Base-by-base conservation (phyloP, 495 filamentous ascomycete species). In the Penicillium coprophilum region DNA sequence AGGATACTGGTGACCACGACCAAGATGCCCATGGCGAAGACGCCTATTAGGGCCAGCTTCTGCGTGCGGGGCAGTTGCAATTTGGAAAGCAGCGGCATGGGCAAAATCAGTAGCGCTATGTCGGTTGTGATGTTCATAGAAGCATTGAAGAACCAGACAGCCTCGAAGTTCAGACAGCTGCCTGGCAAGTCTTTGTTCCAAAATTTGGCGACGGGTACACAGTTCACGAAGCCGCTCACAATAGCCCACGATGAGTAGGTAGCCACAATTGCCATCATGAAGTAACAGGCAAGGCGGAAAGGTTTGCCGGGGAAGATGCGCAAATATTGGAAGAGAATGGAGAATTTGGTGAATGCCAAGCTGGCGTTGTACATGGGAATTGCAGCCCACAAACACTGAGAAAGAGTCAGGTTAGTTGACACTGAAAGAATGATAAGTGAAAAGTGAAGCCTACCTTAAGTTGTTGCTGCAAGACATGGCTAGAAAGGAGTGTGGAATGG, bases 1-100 rank as follows among this genome's bases (percentile, higher is more conserved):
- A 75, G 62, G 40, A 68, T 64, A 47, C 71, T 69, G 31, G 70
- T 70, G 36, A 75, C 61, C 17, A 69, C 69, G 15, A 75, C 71
- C 62, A 84, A 75, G 60, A 72, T 76, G 51, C 85, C 84, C 0
- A 86, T 68, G 2, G 75, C 73, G 58, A 87, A 86, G 20, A 86
- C 74, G 19, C 75, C 61, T 48, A 83, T 70, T 12, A 87, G 61
- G 1, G 72, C 77, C 28, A 72, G 21, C 59, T 82, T 86, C 57
- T 85, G 82, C 40, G 66, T 65, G 15, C 62, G 68, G 1, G 77
- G 80, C 7, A 85, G 66, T 32, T 80, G 76, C 10, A 85, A 63
- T 11, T 74, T 62, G 36, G 71, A 77, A 38, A 86, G 73, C 0
- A 81, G 67, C 2, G 79, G 80, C 73, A 86, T 81, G 6, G 84